phyloP scores from a whole-genome alignment of 2,329 filamentous ascomycete species.

The Cordyceps fumosorosea region DNA sequence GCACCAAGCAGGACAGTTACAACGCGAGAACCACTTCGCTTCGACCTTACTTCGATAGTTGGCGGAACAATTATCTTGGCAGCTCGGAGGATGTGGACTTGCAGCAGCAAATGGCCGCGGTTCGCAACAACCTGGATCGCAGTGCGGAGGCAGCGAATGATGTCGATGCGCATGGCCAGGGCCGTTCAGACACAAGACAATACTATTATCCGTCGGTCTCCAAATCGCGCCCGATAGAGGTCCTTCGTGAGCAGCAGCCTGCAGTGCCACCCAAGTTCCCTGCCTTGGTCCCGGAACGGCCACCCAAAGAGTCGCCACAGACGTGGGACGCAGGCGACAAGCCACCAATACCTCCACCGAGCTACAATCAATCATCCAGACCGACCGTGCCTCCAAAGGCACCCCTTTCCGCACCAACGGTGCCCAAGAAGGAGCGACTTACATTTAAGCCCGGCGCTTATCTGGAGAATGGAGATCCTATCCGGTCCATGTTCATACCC shows the following conservation, averaged over 20 bases:
- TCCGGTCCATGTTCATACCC: conserved; percentile 84
- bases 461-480: conserved; percentile 79
- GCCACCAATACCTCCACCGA: conserved; percentile 12
- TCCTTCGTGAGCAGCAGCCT: conserved; percentile 29
- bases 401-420: conserved; percentile 17
- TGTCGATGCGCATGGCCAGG: conserved; percentile 13
- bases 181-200: conserved; percentile 21
- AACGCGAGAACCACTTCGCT: conserved; percentile 1
- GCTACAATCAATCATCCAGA: conserved; percentile 6
- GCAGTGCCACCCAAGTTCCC: conserved; percentile 19
- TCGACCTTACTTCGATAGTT: conserved; percentile 2
- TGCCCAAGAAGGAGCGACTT: conserved; percentile 50
- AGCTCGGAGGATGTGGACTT: conserved; percentile 37
- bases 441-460: conserved; percentile 71
- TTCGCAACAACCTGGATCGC: conserved; percentile 40
- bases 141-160: conserved; percentile 21
- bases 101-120: conserved; percentile 46
- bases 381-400: conserved; percentile 6
- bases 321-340: neutral
- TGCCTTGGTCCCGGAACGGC: conserved; percentile 22
- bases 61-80: neutral
- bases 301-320: conserved; percentile 24
- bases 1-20: conserved; percentile 30
- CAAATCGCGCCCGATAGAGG: conserved; percentile 40
- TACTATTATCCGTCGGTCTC: conserved; percentile 54